A percentile compares a stretch with the other conserved stretches of the same genome.
Conservation (phyloP, 768 basidiomycete genomes). For the Phylloporus sp. region DNA sequence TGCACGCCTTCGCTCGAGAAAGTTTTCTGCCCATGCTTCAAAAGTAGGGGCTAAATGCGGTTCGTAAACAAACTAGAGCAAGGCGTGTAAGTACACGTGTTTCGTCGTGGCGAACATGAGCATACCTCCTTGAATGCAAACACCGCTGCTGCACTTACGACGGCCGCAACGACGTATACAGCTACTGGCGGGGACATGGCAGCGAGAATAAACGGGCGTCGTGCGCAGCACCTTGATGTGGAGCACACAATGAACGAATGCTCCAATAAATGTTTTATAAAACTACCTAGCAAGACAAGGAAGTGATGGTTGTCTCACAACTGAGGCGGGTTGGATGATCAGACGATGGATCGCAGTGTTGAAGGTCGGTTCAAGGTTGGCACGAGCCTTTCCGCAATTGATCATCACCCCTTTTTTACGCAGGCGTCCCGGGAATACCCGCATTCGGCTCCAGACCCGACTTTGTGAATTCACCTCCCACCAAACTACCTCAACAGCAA, state of each 20-base stretch:
- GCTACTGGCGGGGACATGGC: slow-evolving; percentile 32
- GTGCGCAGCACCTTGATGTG: slow-evolving; percentile 12
- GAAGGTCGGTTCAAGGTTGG: background rate
- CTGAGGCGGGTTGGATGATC: background rate
- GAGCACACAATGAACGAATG: background rate
- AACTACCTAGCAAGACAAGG: background rate
- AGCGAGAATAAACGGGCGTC: slow-evolving; percentile 1
- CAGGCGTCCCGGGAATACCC: slow-evolving; percentile 7
- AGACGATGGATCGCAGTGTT: background rate
- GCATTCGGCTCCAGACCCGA: too few species aligned
- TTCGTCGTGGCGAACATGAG: background rate
- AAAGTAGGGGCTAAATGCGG: slow-evolving; percentile 62
- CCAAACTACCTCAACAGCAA: too few species aligned
- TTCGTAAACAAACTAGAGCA: slow-evolving; percentile 57
- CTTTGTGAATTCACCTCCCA: too few species aligned
- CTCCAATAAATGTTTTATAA: background rate
- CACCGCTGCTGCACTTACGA: slow-evolving; percentile 45
- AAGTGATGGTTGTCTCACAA: background rate
- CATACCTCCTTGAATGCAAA: slow-evolving; percentile 59
- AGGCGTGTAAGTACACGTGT: slow-evolving; percentile 21
- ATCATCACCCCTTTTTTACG: slow-evolving; percentile 14
- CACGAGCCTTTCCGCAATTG: slow-evolving; percentile 10
- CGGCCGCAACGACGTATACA: slow-evolving; percentile 47
- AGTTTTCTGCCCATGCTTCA: slow-evolving; percentile 40
- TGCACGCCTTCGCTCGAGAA: slow-evolving; percentile 28